Conservation (phyloP, 129 eudicot genomes). For the Chrysanthemum seticuspe region DNA sequence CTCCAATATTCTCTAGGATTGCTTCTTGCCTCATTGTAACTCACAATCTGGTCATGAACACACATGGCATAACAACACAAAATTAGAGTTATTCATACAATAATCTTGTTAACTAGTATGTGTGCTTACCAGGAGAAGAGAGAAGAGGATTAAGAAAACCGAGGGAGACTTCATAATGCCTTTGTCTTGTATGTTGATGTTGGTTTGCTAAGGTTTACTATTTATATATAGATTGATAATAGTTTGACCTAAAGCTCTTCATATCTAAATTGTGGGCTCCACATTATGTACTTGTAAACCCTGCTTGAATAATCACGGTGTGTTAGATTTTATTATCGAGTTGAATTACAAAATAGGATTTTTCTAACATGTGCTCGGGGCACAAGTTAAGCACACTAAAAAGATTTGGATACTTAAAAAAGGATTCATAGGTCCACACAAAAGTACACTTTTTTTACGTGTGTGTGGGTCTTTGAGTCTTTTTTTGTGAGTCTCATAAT, state of each 20-base stretch:
- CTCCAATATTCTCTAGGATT: constrained; percentile 61
- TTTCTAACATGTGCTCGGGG: too few relatives aligned
- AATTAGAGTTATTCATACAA: neutral
- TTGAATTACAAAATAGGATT: neutral
- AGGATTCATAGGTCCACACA: too few relatives aligned
- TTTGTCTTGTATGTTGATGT: constrained; percentile 22
- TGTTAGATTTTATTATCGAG: constrained; percentile 13
- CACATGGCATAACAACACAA: constrained; percentile 9
- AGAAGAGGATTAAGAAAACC: constrained; percentile 36
- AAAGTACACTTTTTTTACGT: too few relatives aligned
- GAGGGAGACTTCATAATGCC: constrained; percentile 43
- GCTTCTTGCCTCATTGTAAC: constrained; percentile 40
- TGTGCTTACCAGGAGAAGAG: constrained; percentile 44
- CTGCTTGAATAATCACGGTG: constrained; percentile 12
- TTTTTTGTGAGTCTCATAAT: too few relatives aligned
- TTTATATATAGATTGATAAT: constrained; percentile 36
- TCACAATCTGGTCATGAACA: constrained; percentile 33
- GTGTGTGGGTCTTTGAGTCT: too few relatives aligned
- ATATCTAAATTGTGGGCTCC: constrained; percentile 23
- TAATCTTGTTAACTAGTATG: neutral
- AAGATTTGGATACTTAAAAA: too few relatives aligned
- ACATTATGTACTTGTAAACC: constrained; percentile 23
- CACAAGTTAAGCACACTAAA: too few relatives aligned
- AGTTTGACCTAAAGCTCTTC: constrained; percentile 28
- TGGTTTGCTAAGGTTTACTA: constrained; percentile 23